These are phyloP conservation scores for Rhizoctonia solani DNA, from an alignment of 1,284 basidiomycete genomes.

Conservation along the genomic window DNA sequence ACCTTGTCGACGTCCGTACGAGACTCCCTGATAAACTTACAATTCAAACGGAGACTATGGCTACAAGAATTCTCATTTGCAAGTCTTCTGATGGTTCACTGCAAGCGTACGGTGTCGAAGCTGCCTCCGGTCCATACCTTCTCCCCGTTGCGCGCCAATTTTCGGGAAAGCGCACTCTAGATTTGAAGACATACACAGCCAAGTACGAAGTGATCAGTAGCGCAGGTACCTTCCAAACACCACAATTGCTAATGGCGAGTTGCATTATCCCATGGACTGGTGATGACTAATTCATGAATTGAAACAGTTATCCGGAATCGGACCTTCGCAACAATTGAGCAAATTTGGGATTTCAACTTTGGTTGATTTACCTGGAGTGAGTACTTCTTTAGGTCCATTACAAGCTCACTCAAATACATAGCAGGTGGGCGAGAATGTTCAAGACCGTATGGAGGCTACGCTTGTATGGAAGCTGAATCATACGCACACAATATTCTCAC, in stretches of 20 bases:
- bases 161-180: constrained; percentile 3
- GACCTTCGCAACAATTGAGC: constrained; percentile 16
- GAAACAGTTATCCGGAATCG: constrained; percentile 30
- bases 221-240: neutral
- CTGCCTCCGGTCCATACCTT: neutral
- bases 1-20: constrained; percentile 18
- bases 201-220: constrained; percentile 19
- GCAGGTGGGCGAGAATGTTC: constrained; percentile 28
- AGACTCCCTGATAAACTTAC: neutral
- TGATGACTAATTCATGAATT: neutral
- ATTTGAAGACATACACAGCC: constrained; percentile 10
- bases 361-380: constrained; percentile 26
- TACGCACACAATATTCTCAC: neutral
- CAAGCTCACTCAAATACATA: neutral
- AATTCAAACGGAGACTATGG: constrained; percentile 20
- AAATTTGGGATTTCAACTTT: constrained; percentile 7
- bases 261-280: neutral
- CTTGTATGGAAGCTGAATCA: constrained; percentile 19
- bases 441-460: constrained; percentile 27
- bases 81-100: neutral
- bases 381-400: neutral
- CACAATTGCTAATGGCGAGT: constrained; percentile 32
- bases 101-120: constrained; percentile 23
- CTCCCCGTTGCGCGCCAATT: constrained; percentile 29
- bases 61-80: constrained; percentile 33